Base-by-base conservation (phyloP, 805 yeast species). In the Candida maltosa region DNA sequence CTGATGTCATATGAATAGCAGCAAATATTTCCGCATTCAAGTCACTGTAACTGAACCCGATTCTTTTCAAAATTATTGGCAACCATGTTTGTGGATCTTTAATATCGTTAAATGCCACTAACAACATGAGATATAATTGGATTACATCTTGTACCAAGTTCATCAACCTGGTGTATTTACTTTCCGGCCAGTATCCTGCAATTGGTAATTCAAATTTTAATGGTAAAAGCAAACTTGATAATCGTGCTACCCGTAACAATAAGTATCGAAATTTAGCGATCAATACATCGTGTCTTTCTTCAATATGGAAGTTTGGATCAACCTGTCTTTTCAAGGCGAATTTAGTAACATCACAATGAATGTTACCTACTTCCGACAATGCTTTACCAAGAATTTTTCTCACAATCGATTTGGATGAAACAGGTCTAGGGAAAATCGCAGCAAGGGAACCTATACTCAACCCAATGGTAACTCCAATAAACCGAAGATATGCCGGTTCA, bases 171-270 rank as follows among this genome's bases (percentile, higher is more conserved):
- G 27, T 36, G 29, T 60, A 62, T 26, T 52, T 56, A 12, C 38
- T 38, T 11, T 42, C 44, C 0, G 68, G 66, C 66, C 66, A 62
- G 15, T 41, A 26, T 1, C 68, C 66, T 2, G 55, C 42, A 5
- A 60, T 22, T 1, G 60, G 55, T 5, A 54, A 34, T 38, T 62
- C 66, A 29, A 58, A 57, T 20, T 46, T 40, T 11, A 60, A 45
- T 2, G 64, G 51, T 8, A 41, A 45, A 48, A 57, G 50, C 15
- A 57, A 34, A 9, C 41, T 38, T 3, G 48, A 43, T n/a, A 51
- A 44, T 3, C 43, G 39, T 6, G 58, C 51, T 16, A 55, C 40
- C 12, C 48, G 42, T 19, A 46, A 39, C 19, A 54, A 51, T 4
- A 46, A 34, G 23, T 40, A 34, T 30, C 63, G 35, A 29, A 56